Evolutionary conservation across 164 flowering plant genomes (phyloP).

Genomic region (grape (Vitis vinifera)): ASM3070453v1 NC_081814.1:18620001-18620500

Average conservation of each 20-base stretch:
- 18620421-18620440: constrained; percentile 71
- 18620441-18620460: constrained; percentile 77
- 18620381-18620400: constrained; percentile 43
- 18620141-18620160: neutral
- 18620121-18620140: no score
- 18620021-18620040: no score
- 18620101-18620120: no score
- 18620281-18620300: constrained; percentile 66
- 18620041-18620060: no score
- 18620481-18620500: constrained; percentile 37
- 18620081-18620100: no score
- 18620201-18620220: neutral
- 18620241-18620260: neutral
- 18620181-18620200: neutral
- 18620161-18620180: neutral
- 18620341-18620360: constrained; percentile 39
- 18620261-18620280: neutral
- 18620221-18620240: neutral
- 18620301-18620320: constrained; percentile 76
- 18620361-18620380: constrained; percentile 69
- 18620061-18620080: no score
- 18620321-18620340: constrained; percentile 86
- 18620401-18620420: constrained; percentile 80
- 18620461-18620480: constrained; percentile 64
- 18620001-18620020: no score